These are phyloP conservation scores for Pisolithus marmoratus DNA, from an alignment of 768 basidiomycete species.

Conservation along the genomic window DNA sequence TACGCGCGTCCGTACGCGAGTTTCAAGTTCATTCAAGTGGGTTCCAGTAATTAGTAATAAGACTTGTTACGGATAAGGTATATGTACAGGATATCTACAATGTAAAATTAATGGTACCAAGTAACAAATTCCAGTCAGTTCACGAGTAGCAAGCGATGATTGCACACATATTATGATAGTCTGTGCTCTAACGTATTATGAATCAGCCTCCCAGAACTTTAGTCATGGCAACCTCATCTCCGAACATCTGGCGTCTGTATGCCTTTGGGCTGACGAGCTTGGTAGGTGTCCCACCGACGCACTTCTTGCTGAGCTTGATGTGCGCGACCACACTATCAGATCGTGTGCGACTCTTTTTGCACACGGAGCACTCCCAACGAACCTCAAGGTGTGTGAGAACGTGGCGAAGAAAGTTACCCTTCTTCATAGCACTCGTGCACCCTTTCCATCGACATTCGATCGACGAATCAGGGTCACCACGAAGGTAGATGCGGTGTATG, in stretches of 20 bases:
- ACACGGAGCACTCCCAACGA: slow-evolving; percentile 16
- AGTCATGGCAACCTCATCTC: slow-evolving; percentile 7
- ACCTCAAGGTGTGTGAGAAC: slow-evolving; percentile 11
- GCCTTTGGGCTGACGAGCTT: slow-evolving; percentile 13
- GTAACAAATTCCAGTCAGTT: too few relatives aligned
- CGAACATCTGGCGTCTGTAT: slow-evolving; percentile 3
- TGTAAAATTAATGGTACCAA: too few relatives aligned
- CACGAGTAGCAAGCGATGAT: too few relatives aligned
- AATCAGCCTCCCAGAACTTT: slow-evolving; percentile 6
- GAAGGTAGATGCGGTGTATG: slow-evolving; percentile 7
- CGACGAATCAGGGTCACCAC: not conserved
- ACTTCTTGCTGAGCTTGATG: not conserved
- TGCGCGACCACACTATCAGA: slow-evolving; percentile 13
- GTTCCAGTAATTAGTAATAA: too few relatives aligned
- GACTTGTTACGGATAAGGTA: too few relatives aligned
- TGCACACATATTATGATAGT: too few relatives aligned
- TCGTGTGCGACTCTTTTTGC: slow-evolving; percentile 8
- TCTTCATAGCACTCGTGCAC: slow-evolving; percentile 3
- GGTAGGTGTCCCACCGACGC: not conserved
- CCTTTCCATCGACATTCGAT: slow-evolving; percentile 9
- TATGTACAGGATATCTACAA: too few relatives aligned
- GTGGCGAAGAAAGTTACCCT: slow-evolving; percentile 12
- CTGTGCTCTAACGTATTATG: too few relatives aligned
- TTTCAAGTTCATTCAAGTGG: too few relatives aligned
- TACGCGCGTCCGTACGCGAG: too few relatives aligned